A percentile compares a stretch with the other conserved stretches of the same genome.
These are phyloP conservation scores for Brassica carinata DNA, from an alignment of 345 rosid species.

Conservation along the genomic window DNA sequence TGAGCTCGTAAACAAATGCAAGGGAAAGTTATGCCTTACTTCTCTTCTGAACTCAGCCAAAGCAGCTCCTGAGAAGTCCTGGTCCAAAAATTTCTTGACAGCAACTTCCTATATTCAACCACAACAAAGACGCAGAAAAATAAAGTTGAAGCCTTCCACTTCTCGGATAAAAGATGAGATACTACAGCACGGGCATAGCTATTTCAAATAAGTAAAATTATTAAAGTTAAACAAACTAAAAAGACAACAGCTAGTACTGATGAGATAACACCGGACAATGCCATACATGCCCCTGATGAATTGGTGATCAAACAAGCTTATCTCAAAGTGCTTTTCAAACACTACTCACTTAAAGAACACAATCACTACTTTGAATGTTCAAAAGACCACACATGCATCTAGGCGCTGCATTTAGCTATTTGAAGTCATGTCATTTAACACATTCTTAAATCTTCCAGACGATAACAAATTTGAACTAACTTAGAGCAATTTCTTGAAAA, in stretches of 20 bases:
- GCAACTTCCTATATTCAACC: conserved; percentile 85
- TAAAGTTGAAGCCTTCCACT: conserved; percentile 18
- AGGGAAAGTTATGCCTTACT: conserved; percentile 57
- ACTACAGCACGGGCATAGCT: conserved; percentile 12
- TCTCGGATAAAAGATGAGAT: background rate
- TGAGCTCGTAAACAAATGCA: conserved; percentile 2
- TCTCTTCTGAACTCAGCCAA: conserved; percentile 96
- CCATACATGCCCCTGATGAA: background rate
- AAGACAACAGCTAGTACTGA: conserved; percentile 1
- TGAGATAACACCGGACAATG: background rate
- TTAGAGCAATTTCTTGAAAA: background rate
- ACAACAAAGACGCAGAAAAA: conserved; percentile 38
- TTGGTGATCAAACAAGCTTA: conserved; percentile 11
- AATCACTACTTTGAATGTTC: conserved; percentile 16
- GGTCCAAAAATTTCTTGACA: conserved; percentile 98
- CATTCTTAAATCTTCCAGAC: conserved; percentile 1
- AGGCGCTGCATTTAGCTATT: conserved; percentile 4
- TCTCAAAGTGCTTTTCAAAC: conserved; percentile 6
- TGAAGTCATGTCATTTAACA: background rate
- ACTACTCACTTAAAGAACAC: background rate
- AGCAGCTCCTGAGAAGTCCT: conserved; percentile 98
- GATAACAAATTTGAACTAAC: background rate
- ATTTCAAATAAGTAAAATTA: background rate
- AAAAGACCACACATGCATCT: conserved; percentile 11
- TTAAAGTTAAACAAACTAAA: background rate